These are phyloP conservation scores for Rheum nobile DNA, from an alignment of 148 eudicot genomes.

Conservation along the genomic window DNA sequence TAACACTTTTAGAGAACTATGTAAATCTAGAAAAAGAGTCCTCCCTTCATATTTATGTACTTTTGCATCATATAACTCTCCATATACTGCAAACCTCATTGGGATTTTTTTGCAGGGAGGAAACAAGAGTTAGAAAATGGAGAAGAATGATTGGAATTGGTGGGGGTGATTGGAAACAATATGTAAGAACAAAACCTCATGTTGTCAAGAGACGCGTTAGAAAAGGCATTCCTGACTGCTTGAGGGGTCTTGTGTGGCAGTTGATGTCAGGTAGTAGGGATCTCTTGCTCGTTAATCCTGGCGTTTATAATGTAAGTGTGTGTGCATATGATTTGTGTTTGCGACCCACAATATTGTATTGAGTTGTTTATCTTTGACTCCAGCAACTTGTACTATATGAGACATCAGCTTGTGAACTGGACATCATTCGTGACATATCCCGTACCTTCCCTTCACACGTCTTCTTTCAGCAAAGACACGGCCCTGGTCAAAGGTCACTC, in stretches of 20 bases:
- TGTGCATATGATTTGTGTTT: background rate
- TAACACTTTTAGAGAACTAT: too few relatives aligned
- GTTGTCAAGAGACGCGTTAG: constrained; percentile 87
- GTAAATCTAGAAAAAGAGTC: background rate
- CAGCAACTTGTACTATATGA: constrained; percentile 98
- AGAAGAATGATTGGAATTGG: constrained; percentile 98
- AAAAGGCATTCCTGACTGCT: constrained; percentile 97
- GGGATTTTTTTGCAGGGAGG: constrained; percentile 54
- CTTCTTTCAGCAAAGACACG: constrained; percentile 98
- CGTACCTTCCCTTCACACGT: constrained; percentile 97
- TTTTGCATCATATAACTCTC: background rate
- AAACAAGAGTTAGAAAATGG: constrained; percentile 87
- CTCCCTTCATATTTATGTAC: too few relatives aligned
- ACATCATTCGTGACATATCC: constrained; percentile 94
- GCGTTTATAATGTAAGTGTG: constrained; percentile 76
- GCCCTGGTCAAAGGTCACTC: constrained; percentile 98
- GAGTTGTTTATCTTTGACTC: constrained; percentile 14
- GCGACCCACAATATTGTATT: background rate
- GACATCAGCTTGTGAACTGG: constrained; percentile 90
- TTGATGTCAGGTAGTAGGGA: constrained; percentile 94
- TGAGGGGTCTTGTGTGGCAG: constrained; percentile 99
- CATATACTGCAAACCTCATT: background rate
- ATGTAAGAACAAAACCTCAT: constrained; percentile 76
- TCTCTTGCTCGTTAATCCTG: constrained; percentile 94
- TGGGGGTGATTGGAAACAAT: constrained; percentile 96